phyloP scores from a whole-genome alignment of 75 land plant genomes.

The Adiantum capillusveneris region DNA sequence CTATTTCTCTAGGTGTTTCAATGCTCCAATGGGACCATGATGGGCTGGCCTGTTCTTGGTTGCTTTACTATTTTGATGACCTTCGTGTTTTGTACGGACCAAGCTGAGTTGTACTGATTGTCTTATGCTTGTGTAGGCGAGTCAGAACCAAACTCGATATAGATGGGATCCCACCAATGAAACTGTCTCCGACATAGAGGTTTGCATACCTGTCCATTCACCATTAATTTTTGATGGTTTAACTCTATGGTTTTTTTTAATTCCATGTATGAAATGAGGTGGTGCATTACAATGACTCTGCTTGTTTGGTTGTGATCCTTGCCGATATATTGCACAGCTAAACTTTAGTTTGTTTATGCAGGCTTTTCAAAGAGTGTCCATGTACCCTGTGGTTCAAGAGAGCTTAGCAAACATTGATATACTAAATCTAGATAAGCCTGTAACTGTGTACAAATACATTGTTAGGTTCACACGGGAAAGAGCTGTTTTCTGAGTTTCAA shows the following conservation, averaged over 20 bases:
- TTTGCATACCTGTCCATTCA: no score
- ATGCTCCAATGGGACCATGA: no score
- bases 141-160: slow-evolving; percentile 33
- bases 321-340: no score
- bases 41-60: no score
- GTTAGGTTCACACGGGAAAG: slow-evolving; percentile 11
- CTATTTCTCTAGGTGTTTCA: no score
- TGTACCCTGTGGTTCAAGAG: slow-evolving; percentile 30
- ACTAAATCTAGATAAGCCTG: slow-evolving; percentile 23
- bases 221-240: no score
- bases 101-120: background rate
- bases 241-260: background rate
- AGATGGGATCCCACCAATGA: slow-evolving; percentile 21
- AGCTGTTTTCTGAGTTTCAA: no score
- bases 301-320: no score
- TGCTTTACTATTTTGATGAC: no score
- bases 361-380: slow-evolving; percentile 34
- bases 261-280: background rate
- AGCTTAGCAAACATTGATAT: slow-evolving; percentile 17
- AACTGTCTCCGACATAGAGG: slow-evolving; percentile 23
- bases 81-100: background rate
- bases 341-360: no score
- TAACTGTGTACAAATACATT: slow-evolving; percentile 30
- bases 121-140: slow-evolving; percentile 20
- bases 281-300: background rate